These are phyloP conservation scores for Chlorella ohadii DNA, from an alignment of 139 green algal genomes.

Conservation along the genomic window DNA sequence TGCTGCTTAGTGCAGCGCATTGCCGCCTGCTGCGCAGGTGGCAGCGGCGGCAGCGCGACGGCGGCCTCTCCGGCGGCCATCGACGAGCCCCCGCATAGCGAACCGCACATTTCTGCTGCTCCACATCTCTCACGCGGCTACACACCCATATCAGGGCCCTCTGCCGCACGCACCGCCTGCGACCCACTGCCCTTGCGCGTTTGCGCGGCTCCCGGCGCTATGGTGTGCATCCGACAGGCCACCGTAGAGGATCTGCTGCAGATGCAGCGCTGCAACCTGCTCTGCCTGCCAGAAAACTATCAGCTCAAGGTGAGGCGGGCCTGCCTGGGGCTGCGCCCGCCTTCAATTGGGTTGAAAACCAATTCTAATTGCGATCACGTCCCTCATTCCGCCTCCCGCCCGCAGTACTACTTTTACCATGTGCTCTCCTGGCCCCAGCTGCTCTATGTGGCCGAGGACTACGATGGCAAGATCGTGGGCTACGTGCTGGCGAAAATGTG, in stretches of 20 bases:
- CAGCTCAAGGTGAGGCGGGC: slow-evolving; percentile 89
- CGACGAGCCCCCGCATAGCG: no score
- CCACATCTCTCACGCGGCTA: no score
- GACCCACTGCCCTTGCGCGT: no score
- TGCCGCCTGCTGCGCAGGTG: no score
- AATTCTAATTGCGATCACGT: neutral
- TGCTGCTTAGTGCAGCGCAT: no score
- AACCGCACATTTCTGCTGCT: no score
- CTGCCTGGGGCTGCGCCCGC: neutral
- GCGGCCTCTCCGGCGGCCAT: no score
- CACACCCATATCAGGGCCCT: no score
- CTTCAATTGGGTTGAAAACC: no score
- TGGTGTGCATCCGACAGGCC: slow-evolving; percentile 96
- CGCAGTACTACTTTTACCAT: slow-evolving; percentile 99
- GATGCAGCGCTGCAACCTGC: slow-evolving; percentile 98
- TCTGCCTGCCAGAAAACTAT: slow-evolving; percentile 99
- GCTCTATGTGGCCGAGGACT: slow-evolving; percentile 97
- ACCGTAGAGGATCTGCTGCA: slow-evolving; percentile 92
- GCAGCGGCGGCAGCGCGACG: no score
- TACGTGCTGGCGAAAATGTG: slow-evolving; percentile 99
- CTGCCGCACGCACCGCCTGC: no score
- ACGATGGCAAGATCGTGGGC: slow-evolving; percentile 96
- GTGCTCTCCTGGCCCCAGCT: slow-evolving; percentile 98
- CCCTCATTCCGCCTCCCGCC: neutral
- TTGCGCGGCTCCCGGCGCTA: slow-evolving; percentile 37